phyloP scores from a whole-genome alignment of 768 basidiomycete species.

The Boletus insuetus region DNA sequence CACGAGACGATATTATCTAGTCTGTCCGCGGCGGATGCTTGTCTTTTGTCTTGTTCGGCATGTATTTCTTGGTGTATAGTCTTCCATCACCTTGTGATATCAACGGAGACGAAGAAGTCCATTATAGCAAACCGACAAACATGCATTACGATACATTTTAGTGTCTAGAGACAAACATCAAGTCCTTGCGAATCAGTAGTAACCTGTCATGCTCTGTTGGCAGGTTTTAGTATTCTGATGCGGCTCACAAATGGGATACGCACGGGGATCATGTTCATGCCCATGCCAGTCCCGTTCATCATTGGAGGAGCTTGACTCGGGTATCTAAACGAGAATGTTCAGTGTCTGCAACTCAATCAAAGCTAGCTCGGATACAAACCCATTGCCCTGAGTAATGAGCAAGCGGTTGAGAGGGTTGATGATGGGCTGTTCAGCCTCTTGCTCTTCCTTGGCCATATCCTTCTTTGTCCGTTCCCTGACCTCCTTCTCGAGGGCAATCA shows the following conservation, averaged over 20 bases:
- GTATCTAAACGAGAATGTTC: conserved; percentile 41
- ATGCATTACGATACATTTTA: conserved; percentile 28
- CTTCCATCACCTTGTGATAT: neutral
- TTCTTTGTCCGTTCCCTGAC: conserved; percentile 85
- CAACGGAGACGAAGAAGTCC: conserved; percentile 8
- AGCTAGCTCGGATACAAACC: conserved; percentile 29
- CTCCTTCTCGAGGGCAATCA: conserved; percentile 82
- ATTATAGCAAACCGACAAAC: conserved; percentile 27
- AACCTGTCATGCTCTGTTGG: conserved; percentile 62
- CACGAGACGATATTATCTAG: neutral
- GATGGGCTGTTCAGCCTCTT: conserved; percentile 81
- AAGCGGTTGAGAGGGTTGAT: conserved; percentile 74
- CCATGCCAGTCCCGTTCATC: conserved; percentile 51
- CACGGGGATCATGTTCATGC: conserved; percentile 56
- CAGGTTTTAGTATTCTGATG: conserved; percentile 5
- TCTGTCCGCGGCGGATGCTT: neutral
- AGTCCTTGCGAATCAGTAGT: conserved; percentile 31
- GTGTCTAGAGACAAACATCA: conserved; percentile 2
- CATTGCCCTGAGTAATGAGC: conserved; percentile 75
- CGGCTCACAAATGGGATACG: conserved; percentile 24
- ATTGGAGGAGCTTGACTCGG: conserved; percentile 60
- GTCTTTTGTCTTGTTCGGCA: neutral
- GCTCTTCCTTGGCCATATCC: conserved; percentile 84
- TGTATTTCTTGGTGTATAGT: conserved; percentile 14
- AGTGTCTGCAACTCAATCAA: neutral